Evolutionary conservation across 2,329 filamentous ascomycete species (phyloP).

Genomic region (Cytospora schulzeri): DNA sequence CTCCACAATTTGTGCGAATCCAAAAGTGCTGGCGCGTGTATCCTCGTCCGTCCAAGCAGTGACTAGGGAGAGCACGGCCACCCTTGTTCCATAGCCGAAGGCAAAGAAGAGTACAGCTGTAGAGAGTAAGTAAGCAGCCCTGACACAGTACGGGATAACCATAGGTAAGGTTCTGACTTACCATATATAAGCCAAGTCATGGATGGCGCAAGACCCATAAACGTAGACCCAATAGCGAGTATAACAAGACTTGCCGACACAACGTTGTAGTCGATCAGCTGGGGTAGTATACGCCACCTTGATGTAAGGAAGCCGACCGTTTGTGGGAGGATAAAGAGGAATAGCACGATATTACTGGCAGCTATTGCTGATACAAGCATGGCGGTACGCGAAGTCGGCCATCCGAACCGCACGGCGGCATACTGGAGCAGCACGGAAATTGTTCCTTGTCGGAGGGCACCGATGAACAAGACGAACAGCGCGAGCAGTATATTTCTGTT

Average conservation of each 20-base stretch:
- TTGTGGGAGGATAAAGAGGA: conserved; percentile 26
- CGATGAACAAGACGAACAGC: conserved; percentile 26
- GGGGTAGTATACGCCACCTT: conserved; percentile 18
- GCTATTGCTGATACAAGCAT: conserved; percentile 28
- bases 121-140: not conserved
- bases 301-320: conserved; percentile 22
- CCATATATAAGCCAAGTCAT: conserved; percentile 23
- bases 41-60: conserved; percentile 27
- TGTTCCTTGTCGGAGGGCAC: conserved; percentile 23
- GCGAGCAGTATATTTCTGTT: conserved; percentile 24
- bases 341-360: conserved; percentile 26
- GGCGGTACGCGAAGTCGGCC: conserved; percentile 24
- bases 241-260: conserved; percentile 24
- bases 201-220: conserved; percentile 25
- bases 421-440: conserved; percentile 27
- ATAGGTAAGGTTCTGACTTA: not conserved
- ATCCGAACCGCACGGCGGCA: conserved; percentile 26
- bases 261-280: conserved; percentile 27
- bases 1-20: conserved; percentile 25
- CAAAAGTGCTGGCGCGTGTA: conserved; percentile 26
- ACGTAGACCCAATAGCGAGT: conserved; percentile 12
- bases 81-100: conserved; percentile 24
- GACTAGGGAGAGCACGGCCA: conserved; percentile 26
- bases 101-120: conserved; percentile 25
- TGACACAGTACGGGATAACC: not conserved